Evolutionary conservation across 805 yeast species (phyloP).

Genomic region (Dipodascus geniculatus): DNA sequence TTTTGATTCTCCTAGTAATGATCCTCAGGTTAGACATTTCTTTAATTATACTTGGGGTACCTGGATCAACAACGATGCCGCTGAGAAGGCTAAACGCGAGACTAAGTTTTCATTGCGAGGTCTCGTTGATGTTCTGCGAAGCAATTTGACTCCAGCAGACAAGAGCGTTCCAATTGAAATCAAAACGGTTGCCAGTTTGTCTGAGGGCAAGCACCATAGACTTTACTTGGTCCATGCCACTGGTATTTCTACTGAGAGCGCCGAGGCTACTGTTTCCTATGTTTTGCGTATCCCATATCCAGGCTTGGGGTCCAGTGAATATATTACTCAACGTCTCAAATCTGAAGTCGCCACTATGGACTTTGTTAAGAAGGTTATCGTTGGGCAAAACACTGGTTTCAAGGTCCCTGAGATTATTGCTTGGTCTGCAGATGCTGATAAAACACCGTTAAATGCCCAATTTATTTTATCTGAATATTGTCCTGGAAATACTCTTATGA

Average conservation of each 20-base stretch:
- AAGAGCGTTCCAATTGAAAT: constrained; percentile 36
- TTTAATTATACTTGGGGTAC: constrained; percentile 93
- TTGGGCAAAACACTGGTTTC: constrained; percentile 68
- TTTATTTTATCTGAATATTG: constrained; percentile 72
- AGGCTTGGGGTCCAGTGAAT: constrained; percentile 44
- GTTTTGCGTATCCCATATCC: constrained; percentile 84
- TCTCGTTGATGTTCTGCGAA: constrained; percentile 30
- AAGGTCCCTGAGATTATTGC: constrained; percentile 62
- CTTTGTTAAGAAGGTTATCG: constrained; percentile 61
- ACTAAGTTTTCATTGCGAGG: constrained; percentile 81
- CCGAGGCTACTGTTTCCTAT: constrained; percentile 26
- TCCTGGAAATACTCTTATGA: constrained; percentile 77
- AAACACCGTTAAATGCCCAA: constrained; percentile 60
- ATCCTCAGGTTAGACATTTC: constrained; percentile 39
- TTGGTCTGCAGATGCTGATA: constrained; percentile 46
- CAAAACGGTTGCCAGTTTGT: constrained; percentile 69
- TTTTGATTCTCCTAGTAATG: constrained; percentile 21
- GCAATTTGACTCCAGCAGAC: constrained; percentile 11
- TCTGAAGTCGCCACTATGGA: constrained; percentile 94
- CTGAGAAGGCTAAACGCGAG: constrained; percentile 62
- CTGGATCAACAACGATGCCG: constrained; percentile 73
- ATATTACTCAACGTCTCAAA: constrained; percentile 46
- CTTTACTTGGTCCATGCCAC: constrained; percentile 45
- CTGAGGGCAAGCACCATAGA: constrained; percentile 92
- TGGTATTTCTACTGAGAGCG: constrained; percentile 46